These are phyloP conservation scores for Artemisia annua DNA, from an alignment of 129 eudicot genomes.

Conservation along the genomic window DNA sequence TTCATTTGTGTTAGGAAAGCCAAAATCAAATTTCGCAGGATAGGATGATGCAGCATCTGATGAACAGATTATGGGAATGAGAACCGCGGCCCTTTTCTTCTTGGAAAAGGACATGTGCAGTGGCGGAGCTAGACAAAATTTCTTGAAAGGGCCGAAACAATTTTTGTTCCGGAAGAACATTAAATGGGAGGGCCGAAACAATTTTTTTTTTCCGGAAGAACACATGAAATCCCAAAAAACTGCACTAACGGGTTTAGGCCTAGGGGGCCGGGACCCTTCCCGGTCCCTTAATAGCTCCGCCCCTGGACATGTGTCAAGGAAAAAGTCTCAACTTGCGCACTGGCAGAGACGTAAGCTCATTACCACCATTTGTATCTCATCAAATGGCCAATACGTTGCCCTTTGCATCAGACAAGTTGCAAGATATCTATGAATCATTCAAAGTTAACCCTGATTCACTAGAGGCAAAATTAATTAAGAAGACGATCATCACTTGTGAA, in stretches of 20 bases:
- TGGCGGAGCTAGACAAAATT: too few species aligned
- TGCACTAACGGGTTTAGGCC: too few species aligned
- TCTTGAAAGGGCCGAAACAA: too few species aligned
- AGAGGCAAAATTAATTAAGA: slow-evolving; percentile 35
- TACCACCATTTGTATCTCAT: slow-evolving; percentile 36
- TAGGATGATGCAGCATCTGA: slow-evolving; percentile 30
- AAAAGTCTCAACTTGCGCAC: slow-evolving; percentile 30
- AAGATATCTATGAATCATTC: slow-evolving; percentile 21
- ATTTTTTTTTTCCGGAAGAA: too few species aligned
- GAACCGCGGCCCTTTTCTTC: slow-evolving; percentile 50
- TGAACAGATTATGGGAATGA: slow-evolving; percentile 46
- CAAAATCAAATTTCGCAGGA: slow-evolving; percentile 10
- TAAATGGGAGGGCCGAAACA: too few species aligned
- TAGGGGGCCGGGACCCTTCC: too few species aligned
- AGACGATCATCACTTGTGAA: slow-evolving; percentile 44
- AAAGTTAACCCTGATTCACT: slow-evolving; percentile 24
- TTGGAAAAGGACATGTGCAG: too few species aligned
- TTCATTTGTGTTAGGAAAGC: slow-evolving; percentile 32
- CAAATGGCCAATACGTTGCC: slow-evolving; percentile 31
- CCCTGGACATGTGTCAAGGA: slow-evolving; percentile 16
- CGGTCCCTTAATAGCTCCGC: too few species aligned
- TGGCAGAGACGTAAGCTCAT: slow-evolving; percentile 8
- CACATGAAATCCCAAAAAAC: too few species aligned
- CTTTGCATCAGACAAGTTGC: slow-evolving; percentile 34
- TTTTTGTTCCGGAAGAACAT: too few species aligned